phyloP scores from a whole-genome alignment of 1,284 basidiomycete species.

The Sanghuangporus sanghuang region DNA sequence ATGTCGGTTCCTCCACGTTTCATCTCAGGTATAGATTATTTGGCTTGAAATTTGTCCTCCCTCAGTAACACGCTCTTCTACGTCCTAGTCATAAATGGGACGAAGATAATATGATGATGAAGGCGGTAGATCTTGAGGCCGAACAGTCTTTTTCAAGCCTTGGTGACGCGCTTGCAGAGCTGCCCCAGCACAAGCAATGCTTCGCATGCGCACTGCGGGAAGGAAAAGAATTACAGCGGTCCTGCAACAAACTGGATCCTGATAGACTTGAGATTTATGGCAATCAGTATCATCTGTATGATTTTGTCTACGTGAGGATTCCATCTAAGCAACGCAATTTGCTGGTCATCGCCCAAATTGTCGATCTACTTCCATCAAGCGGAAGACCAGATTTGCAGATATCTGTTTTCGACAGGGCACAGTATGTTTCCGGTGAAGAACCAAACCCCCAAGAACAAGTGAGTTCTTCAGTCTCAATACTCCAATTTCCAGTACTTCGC shows the following conservation, averaged over 20 bases:
- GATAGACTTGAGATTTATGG: slow-evolving; percentile 34
- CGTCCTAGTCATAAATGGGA: slow-evolving; percentile 7
- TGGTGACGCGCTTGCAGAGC: slow-evolving; percentile 15
- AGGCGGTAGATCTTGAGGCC: slow-evolving; percentile 27
- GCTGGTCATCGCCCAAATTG: slow-evolving; percentile 51
- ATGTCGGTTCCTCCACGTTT: slow-evolving; percentile 10
- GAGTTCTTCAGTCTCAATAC: background rate
- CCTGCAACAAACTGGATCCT: slow-evolving; percentile 13
- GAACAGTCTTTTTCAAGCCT: slow-evolving; percentile 35
- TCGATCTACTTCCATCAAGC: slow-evolving; percentile 27
- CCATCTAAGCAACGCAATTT: slow-evolving; percentile 27
- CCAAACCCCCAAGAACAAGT: background rate
- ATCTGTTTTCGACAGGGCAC: background rate
- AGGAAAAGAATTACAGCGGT: background rate
- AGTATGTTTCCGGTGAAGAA: background rate
- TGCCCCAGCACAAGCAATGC: slow-evolving; percentile 9
- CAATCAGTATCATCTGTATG: slow-evolving; percentile 46
- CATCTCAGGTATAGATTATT: slow-evolving; percentile 4
- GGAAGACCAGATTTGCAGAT: slow-evolving; percentile 12
- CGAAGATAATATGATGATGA: background rate
- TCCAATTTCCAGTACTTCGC: background rate
- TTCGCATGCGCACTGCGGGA: slow-evolving; percentile 5
- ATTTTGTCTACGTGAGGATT: slow-evolving; percentile 46
- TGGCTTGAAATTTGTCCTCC: background rate
- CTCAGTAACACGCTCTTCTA: background rate